phyloP scores from a whole-genome alignment of 164 flowering plant species.

The Chimonanthus salicifolius region DNA sequence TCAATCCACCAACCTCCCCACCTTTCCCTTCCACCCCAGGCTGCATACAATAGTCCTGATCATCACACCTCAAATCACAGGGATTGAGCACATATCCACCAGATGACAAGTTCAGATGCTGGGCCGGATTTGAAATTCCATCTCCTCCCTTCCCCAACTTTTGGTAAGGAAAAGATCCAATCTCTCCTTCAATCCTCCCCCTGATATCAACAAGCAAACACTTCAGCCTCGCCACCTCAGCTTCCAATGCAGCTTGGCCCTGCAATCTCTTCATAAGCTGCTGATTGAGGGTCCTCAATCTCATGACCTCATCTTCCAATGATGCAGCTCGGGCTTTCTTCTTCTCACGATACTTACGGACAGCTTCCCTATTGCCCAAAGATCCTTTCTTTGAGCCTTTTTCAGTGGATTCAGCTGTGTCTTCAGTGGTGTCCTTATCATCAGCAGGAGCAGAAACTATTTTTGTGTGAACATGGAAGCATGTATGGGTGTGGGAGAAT shows the following conservation, averaged over 20 bases:
- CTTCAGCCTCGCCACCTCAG: constrained; percentile 83
- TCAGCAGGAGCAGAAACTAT: constrained; percentile 52
- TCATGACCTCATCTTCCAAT: constrained; percentile 79
- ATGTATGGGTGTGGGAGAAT: constrained; percentile 83
- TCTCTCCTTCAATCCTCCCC: constrained; percentile 97
- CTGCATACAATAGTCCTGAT: constrained; percentile 63
- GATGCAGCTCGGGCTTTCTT: constrained; percentile 86
- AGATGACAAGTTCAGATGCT: constrained; percentile 17
- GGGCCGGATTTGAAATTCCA: constrained; percentile 21
- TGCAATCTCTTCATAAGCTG: constrained; percentile 80
- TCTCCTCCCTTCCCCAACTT: constrained; percentile 23
- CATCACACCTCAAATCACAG: constrained; percentile 68
- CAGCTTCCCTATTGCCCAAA: constrained; percentile 83
- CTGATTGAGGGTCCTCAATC: constrained; percentile 66
- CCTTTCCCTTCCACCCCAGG: constrained; percentile 37
- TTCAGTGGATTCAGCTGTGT: constrained; percentile 68
- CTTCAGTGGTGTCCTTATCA: constrained; percentile 55
- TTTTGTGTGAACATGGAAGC: constrained; percentile 92
- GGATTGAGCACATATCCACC: constrained; percentile 53
- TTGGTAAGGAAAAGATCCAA: constrained; percentile 92
- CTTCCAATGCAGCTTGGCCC: constrained; percentile 79
- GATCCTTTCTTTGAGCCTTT: constrained; percentile 66
- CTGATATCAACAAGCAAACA: constrained; percentile 93
- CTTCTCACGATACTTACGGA: constrained; percentile 94
- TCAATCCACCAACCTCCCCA: constrained; percentile 27